Conservation (phyloP, 2,329 filamentous ascomycete genomes). For the Parascedosporium putredinis region DNA sequence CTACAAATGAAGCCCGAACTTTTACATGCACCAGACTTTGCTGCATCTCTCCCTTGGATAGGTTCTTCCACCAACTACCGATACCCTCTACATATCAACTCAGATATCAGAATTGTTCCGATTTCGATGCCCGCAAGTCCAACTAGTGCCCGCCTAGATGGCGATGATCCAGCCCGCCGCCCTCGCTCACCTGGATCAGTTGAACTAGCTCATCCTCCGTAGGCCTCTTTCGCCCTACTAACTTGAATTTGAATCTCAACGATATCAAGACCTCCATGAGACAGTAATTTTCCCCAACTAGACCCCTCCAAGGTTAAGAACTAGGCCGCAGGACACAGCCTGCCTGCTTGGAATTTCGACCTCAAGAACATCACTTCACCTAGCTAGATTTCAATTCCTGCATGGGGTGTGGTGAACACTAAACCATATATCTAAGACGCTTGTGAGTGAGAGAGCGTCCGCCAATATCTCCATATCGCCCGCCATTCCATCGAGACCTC, state of each 20-base stretch:
- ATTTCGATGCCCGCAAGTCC: not conserved
- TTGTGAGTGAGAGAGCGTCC: slow-evolving; percentile 39
- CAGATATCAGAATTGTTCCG: not conserved
- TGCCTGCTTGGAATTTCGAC: slow-evolving; percentile 30
- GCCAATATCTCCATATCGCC: slow-evolving; percentile 29
- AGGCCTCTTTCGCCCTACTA: slow-evolving; percentile 15
- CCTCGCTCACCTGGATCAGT: slow-evolving; percentile 20
- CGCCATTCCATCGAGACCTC: slow-evolving; percentile 30
- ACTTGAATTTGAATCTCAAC: slow-evolving; percentile 25
- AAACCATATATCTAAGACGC: slow-evolving; percentile 27
- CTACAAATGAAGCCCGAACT: too few species aligned
- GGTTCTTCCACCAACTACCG: too few species aligned
- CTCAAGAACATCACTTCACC: slow-evolving; percentile 45
- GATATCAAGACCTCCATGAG: slow-evolving; percentile 25
- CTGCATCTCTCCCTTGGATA: too few species aligned
- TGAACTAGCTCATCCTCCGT: slow-evolving; percentile 19
- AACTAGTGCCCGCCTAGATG: too few species aligned
- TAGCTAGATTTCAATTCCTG: slow-evolving; percentile 35
- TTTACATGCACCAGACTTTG: too few species aligned
- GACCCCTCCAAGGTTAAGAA: slow-evolving; percentile 29
- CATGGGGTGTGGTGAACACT: slow-evolving; percentile 39
- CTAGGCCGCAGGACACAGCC: slow-evolving; percentile 18
- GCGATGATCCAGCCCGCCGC: slow-evolving; percentile 16
- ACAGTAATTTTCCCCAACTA: slow-evolving; percentile 27
- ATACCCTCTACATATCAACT: not conserved